phyloP scores from a whole-genome alignment of 495 filamentous ascomycete species.

The Aspergillus ellipticus region DNA sequence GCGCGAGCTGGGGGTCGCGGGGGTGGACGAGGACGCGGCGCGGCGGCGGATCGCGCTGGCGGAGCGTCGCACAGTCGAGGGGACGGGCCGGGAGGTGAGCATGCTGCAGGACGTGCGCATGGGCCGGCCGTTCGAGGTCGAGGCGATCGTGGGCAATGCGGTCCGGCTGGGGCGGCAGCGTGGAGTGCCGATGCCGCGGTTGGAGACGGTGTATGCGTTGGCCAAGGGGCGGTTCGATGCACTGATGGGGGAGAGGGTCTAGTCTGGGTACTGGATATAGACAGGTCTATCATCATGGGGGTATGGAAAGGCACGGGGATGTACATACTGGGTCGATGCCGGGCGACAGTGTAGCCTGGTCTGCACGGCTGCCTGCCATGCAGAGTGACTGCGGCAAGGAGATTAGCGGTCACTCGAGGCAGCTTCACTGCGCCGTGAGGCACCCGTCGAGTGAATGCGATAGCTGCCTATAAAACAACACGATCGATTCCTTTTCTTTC shows the following conservation, averaged over 20 bases:
- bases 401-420: too few species aligned
- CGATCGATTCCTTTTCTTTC: too few species aligned
- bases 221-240: conserved; percentile 16
- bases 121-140: conserved; percentile 43
- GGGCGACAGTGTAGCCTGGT: too few species aligned
- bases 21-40: conserved; percentile 34
- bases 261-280: not conserved
- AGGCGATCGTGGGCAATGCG: conserved; percentile 51
- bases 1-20: conserved; percentile 35
- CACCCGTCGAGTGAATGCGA: too few species aligned
- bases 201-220: conserved; percentile 29
- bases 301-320: too few species aligned
- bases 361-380: too few species aligned
- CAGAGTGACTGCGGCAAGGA: too few species aligned
- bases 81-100: conserved; percentile 37
- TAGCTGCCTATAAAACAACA: too few species aligned
- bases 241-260: conserved; percentile 5
- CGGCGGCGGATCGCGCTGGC: conserved; percentile 35
- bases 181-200: conserved; percentile 37
- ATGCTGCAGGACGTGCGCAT: conserved; percentile 46
- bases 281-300: too few species aligned
- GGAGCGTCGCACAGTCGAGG: conserved; percentile 22
- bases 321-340: too few species aligned
- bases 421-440: too few species aligned
- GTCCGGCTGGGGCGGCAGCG: conserved; percentile 39